Conservation (phyloP, 768 basidiomycete species). For the Auricularia auricula-judae region DNA sequence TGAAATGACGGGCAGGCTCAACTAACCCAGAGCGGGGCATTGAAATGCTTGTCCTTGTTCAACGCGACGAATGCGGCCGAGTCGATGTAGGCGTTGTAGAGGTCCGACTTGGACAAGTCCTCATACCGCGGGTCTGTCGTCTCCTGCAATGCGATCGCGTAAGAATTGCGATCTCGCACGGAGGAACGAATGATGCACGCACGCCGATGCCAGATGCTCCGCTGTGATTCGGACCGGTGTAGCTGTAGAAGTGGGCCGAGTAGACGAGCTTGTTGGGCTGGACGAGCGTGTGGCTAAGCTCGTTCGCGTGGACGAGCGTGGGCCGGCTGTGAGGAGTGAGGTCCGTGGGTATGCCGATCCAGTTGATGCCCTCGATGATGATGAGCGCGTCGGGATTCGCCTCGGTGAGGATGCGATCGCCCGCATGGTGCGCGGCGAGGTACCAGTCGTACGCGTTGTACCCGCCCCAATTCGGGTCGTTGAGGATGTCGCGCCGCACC, state of each 20-base stretch:
- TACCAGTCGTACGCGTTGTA: constrained; percentile 3
- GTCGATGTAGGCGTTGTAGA: neutral
- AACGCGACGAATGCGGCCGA: constrained; percentile 2
- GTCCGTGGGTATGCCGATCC: constrained; percentile 5
- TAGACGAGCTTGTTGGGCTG: constrained; percentile 7
- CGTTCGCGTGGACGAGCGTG: neutral
- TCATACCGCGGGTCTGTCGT: constrained; percentile 5
- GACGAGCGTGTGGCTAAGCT: constrained; percentile 5
- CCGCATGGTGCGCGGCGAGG: constrained; percentile 3
- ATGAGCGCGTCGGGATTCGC: constrained; percentile 6
- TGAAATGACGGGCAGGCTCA: neutral
- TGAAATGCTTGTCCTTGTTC: constrained; percentile 1
- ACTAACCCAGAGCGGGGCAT: constrained; percentile 2
- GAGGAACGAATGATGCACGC: neutral
- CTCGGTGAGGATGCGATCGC: constrained; percentile 3
- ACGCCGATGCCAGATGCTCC: constrained; percentile 4
- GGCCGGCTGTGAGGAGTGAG: constrained; percentile 1
- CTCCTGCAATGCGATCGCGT: neutral
- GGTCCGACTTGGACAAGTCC: constrained; percentile 1
- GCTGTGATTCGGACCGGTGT: constrained; percentile 5
- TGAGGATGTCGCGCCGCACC: constrained; percentile 4
- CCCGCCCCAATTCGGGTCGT: constrained; percentile 6
- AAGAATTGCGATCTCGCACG: neutral
- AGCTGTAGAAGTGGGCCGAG: constrained; percentile 7
- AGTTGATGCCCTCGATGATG: constrained; percentile 8